Evolutionary conservation across 768 basidiomycete species (phyloP), one percentile per base, ranked within the genome.

Genomic region (Mycena leptocephala): DNA sequence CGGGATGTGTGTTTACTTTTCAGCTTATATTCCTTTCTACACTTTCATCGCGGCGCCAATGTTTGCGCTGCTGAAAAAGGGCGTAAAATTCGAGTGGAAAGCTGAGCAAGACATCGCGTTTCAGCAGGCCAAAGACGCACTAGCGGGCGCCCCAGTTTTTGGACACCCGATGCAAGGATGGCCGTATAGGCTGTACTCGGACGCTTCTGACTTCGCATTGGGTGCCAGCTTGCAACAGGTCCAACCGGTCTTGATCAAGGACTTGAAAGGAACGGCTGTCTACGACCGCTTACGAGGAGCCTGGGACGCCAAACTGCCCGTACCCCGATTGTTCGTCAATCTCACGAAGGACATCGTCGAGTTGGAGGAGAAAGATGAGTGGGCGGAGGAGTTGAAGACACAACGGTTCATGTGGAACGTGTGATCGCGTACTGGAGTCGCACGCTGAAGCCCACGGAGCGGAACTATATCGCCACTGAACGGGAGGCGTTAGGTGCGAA

Each of bases 1-100:
- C 11, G 83, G 83, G 5, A 82, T 79, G 81, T 76, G 80, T 5
- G 78, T 80, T 0, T 84, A 84, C 56, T 84, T 84, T 55, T 61
- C 81, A 1, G 32, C 76, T 3, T 84, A 81, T 66, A 83, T 84
- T 56, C 81, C 81, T 0, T 82, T 55, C 66, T 84, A 83, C 68
- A 75, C 82, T 1, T 77, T 65, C 32, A 80, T 83, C 22, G 81
- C 78, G 0, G 32, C 70, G 2, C 83, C 83, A 9, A 74, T 83
- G 8, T 83, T 82, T 46, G 26, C 24, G 20, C 71, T 84, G 6
- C 68, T 81, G 6, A 64, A 72, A 26, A 84, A 84, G 59, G 80
- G 71, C 0, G 75, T 68, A 1, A 58, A 51, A 26, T 84, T 79
- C 79, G 35, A 77, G 24, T 84, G 83, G 83, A 58, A 53, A 8